phyloP scores from a whole-genome alignment of 345 rosid species.

The Gossypium turneri region DNA sequence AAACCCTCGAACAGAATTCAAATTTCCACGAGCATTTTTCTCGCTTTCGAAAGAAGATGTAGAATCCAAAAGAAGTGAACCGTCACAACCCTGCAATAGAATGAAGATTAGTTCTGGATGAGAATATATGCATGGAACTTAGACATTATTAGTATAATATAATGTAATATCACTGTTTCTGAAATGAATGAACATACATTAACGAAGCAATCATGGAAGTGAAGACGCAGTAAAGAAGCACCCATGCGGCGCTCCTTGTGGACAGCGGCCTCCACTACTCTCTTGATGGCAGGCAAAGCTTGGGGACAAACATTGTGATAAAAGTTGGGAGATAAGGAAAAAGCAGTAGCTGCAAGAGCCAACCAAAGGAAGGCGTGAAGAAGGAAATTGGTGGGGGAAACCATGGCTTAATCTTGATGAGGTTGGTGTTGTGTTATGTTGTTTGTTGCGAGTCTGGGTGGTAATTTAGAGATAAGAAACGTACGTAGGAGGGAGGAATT shows the following conservation, averaged over 20 bases:
- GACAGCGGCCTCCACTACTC: slow-evolving; percentile 22
- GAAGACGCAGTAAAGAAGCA: slow-evolving; percentile 50
- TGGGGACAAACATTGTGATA: slow-evolving; percentile 37
- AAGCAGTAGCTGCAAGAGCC: slow-evolving; percentile 14
- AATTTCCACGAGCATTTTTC: slow-evolving; percentile 30
- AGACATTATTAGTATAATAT: too few relatives aligned
- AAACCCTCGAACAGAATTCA: slow-evolving; percentile 39
- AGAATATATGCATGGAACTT: too few relatives aligned
- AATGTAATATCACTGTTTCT: too few relatives aligned
- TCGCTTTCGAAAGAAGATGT: slow-evolving; percentile 32
- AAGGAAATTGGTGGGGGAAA: slow-evolving; percentile 8
- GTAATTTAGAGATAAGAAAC: too few relatives aligned
- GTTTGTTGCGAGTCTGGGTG: too few relatives aligned
- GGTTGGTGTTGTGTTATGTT: too few relatives aligned
- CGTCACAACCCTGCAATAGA: slow-evolving; percentile 42
- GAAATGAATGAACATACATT: slow-evolving; percentile 20
- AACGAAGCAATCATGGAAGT: slow-evolving; percentile 66
- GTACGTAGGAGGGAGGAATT: too few relatives aligned
- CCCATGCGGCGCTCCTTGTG: slow-evolving; percentile 33
- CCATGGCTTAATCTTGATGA: slow-evolving; percentile 13
- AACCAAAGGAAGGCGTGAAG: slow-evolving; percentile 17
- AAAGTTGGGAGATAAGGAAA: slow-evolving; percentile 28
- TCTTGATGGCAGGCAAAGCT: slow-evolving; percentile 29
- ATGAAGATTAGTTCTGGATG: too few relatives aligned
- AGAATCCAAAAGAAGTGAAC: slow-evolving; percentile 36